phyloP scores from a whole-genome alignment of 2,329 filamentous ascomycete genomes.

The Trichothecium roseum region DNA sequence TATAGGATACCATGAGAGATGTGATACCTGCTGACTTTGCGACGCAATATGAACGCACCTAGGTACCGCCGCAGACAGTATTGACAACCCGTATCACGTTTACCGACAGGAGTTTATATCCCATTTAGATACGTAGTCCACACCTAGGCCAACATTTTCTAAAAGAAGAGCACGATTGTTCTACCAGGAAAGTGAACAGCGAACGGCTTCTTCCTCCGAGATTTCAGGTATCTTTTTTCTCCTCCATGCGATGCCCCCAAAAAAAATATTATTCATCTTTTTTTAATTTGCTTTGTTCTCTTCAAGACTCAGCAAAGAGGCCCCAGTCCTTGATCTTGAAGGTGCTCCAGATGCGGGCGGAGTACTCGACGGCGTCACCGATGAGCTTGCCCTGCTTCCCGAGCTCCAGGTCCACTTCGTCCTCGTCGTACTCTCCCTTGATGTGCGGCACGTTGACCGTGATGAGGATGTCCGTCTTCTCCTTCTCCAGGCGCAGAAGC shows the following conservation, averaged over 20 bases:
- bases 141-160: too few species aligned
- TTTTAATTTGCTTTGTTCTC: neutral
- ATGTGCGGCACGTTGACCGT: slow-evolving; percentile 84
- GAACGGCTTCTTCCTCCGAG: neutral
- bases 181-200: neutral
- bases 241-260: neutral
- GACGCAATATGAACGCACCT: too few species aligned
- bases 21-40: too few species aligned
- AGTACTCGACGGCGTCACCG: slow-evolving; percentile 58
- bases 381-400: slow-evolving; percentile 58
- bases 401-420: slow-evolving; percentile 57
- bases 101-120: too few species aligned
- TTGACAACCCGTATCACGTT: too few species aligned
- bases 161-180: too few species aligned
- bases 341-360: slow-evolving; percentile 55
- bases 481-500: slow-evolving; percentile 63
- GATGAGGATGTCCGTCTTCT: slow-evolving; percentile 72
- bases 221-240: neutral
- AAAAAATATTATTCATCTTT: too few species aligned
- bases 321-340: slow-evolving; percentile 75
- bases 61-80: too few species aligned
- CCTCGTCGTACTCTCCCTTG: slow-evolving; percentile 60
- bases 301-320: slow-evolving; percentile 44
- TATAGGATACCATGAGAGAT: too few species aligned
- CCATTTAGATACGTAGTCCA: too few species aligned